phyloP scores from a whole-genome alignment of 345 rosid species.

The Raphanus raphanistrum region DNA sequence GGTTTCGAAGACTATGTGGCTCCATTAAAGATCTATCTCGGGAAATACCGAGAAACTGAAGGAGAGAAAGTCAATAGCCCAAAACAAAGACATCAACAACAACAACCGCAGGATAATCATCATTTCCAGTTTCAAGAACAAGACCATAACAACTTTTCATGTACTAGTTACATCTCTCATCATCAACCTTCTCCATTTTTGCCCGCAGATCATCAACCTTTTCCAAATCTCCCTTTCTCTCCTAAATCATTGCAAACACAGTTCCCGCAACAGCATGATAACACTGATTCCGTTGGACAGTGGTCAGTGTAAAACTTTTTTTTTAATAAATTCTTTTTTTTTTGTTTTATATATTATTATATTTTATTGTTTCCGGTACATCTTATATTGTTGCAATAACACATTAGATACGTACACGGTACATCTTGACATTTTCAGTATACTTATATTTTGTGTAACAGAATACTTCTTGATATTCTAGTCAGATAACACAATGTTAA shows the following conservation, averaged over 20 bases:
- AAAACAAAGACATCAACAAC: conserved; percentile 47
- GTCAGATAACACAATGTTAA: background rate
- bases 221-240: conserved; percentile 55
- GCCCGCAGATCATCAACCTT: conserved; percentile 47
- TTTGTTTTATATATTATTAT: background rate
- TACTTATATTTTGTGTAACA: conserved; percentile 13
- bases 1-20: conserved; percentile 68
- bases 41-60: conserved; percentile 62
- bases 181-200: conserved; percentile 43
- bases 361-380: conserved; percentile 6
- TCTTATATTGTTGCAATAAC: conserved; percentile 18
- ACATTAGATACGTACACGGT: conserved; percentile 11
- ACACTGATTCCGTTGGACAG: conserved; percentile 37
- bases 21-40: conserved; percentile 57
- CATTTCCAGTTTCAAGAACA: conserved; percentile 37
- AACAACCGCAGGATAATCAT: conserved; percentile 42
- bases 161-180: conserved; percentile 45
- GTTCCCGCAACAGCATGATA: conserved; percentile 62
- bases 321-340: background rate
- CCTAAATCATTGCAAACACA: conserved; percentile 60
- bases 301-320: conserved; percentile 7
- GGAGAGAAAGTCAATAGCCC: conserved; percentile 66
- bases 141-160: conserved; percentile 38
- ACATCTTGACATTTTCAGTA: background rate
- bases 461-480: background rate